Conservation (phyloP, 495 filamentous ascomycete species). For the Rhypophila decipiens region DNA sequence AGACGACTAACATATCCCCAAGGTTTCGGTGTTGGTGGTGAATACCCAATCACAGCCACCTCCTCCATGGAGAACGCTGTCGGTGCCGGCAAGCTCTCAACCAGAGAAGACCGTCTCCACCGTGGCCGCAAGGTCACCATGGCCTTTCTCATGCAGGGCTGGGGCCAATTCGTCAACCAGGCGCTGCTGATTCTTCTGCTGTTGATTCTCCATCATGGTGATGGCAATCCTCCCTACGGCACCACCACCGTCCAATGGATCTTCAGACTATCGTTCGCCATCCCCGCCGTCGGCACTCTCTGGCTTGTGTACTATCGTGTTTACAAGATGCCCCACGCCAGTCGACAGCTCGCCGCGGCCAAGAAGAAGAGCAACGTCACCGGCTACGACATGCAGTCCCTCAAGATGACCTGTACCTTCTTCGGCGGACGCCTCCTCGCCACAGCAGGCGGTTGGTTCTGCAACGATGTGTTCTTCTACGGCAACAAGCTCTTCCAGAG, state of each 20-base stretch:
- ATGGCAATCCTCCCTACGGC: constrained; percentile 67
- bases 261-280: constrained; percentile 77
- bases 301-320: constrained; percentile 89
- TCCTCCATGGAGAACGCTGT: constrained; percentile 90
- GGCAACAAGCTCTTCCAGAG: constrained; percentile 93
- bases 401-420: constrained; percentile 65
- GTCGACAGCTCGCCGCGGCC: constrained; percentile 64
- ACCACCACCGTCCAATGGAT: constrained; percentile 68
- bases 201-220: constrained; percentile 71
- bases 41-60: constrained; percentile 95
- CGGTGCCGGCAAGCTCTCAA: constrained; percentile 76
- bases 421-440: constrained; percentile 81
- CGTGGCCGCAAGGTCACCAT: constrained; percentile 87
- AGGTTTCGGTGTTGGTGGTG: constrained; percentile 79
- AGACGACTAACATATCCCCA: background rate
- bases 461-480: constrained; percentile 95
- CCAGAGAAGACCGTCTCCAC: constrained; percentile 83
- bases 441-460: constrained; percentile 78
- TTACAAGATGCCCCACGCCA: constrained; percentile 72
- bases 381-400: constrained; percentile 78
- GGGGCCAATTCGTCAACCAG: constrained; percentile 92
- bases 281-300: constrained; percentile 80
- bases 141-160: constrained; percentile 95
- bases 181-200: constrained; percentile 73
- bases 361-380: constrained; percentile 84